Evolutionary conservation across 805 yeast species (phyloP), one percentile per base, ranked within the genome.

Genomic region (Lipomyces starkeyi): DNA sequence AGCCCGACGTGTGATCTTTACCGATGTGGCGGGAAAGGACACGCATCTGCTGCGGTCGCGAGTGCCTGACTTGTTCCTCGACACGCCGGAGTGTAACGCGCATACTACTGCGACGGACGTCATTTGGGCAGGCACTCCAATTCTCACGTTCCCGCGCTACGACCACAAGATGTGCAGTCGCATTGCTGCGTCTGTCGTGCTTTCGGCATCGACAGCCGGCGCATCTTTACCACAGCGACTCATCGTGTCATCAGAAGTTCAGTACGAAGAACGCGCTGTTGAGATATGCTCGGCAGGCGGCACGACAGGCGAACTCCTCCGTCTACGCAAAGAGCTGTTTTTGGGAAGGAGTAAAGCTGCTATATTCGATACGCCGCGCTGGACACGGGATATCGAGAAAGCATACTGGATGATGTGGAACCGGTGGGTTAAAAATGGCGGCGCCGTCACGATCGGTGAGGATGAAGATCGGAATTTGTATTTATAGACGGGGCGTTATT

Each of bases 51-150:
- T 75, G 25, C 66, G 80, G 37, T 74, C 77, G n/a, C 64, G 79
- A 7, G 75, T 73, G 3, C 75, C 78, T 17, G 80, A 77, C 61
- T 17, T 78, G 34, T 73, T 77, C 43, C 66, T 77, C 3, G 80
- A 77, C 58, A 77, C 80, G 4, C 79, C 79, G 4, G 80, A 77
- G 58, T 78, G 80, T 63, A 77, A 76, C 63, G 80, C 78, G 43
- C 80, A 77, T 59, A 78, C 80, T 20, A 77, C 80, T 2, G 78
- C 80, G 22, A 75, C 78, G 0, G 80, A 77, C 61, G 78, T 77
- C 25, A 54, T 74, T 22, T 77, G 80, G 80, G 63, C 75, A 2
- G 77, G 78, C 13, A 74, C 79, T 2, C 80, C 80, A 1, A 70
- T 77, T 8, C 58, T 77, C 27, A 76, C 79, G 3, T 75, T 63